Evolutionary conservation across 1,284 basidiomycete species (phyloP).

Genomic region (Rhodofomes roseus): DNA sequence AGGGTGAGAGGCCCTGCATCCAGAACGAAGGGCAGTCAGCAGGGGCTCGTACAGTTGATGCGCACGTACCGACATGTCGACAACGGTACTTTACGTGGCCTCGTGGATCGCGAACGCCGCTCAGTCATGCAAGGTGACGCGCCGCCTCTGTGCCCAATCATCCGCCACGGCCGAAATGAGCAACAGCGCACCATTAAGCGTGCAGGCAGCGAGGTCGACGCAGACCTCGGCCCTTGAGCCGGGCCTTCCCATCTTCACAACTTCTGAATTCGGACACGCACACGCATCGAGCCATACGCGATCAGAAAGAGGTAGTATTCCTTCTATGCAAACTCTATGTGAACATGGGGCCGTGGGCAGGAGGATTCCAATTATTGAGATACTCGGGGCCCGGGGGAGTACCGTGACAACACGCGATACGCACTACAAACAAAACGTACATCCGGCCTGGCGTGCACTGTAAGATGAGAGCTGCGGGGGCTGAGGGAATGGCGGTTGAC

Average conservation of each 20-base stretch:
- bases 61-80: neutral
- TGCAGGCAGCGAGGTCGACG: neutral
- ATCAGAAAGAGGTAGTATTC: neutral
- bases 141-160: neutral
- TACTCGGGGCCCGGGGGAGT: neutral
- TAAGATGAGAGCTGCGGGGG: neutral
- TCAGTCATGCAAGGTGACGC: neutral
- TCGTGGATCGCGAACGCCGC: neutral
- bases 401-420: neutral
- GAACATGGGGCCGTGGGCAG: neutral
- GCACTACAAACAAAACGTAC: neutral
- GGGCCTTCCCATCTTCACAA: neutral
- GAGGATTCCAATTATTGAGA: neutral
- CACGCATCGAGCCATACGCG: neutral
- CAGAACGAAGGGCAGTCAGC: neutral
- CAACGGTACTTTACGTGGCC: neutral
- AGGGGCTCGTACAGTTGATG: neutral
- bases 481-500: neutral
- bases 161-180: neutral
- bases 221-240: neutral
- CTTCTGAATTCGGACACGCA: neutral
- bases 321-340: neutral
- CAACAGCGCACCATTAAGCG: no score
- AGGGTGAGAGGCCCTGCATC: neutral
- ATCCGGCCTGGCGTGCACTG: neutral